phyloP scores from a whole-genome alignment of 331 rosid species.

The Spiraea crenata region DNA sequence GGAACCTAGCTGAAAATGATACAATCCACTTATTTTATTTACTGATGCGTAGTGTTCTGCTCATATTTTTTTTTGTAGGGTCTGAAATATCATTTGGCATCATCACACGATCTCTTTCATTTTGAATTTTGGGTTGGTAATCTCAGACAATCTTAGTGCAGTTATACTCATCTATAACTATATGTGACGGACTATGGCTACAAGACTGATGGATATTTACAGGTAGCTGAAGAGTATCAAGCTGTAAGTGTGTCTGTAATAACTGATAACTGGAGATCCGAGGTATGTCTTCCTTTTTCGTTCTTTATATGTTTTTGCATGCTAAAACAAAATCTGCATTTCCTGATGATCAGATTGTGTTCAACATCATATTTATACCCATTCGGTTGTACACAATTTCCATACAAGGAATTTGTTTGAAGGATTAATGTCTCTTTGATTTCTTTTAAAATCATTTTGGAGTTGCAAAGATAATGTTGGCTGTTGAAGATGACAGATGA shows the following conservation, averaged over 20 bases:
- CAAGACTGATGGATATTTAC: constrained; percentile 32
- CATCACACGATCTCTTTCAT: constrained; percentile 84
- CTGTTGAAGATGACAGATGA: constrained; percentile 8
- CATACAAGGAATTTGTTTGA: not conserved
- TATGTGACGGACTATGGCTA: constrained; percentile 20
- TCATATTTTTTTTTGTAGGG: constrained; percentile 48
- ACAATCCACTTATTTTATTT: constrained; percentile 11
- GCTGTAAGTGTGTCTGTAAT: constrained; percentile 84
- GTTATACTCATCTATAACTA: constrained; percentile 22
- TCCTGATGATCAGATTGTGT: not conserved
- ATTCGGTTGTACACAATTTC: not conserved
- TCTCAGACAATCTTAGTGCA: constrained; percentile 26
- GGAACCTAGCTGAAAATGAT: constrained; percentile 5
- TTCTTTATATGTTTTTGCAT: not conserved
- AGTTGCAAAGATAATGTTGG: not conserved
- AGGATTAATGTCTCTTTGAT: not conserved
- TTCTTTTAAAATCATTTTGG: not conserved
- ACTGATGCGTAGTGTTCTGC: constrained; percentile 18
- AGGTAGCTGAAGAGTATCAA: constrained; percentile 84
- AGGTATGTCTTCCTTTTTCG: constrained; percentile 39
- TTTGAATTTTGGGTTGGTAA: constrained; percentile 87
- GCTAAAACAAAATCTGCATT: constrained; percentile 1
- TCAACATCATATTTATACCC: not conserved
- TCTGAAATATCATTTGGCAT: constrained; percentile 64
- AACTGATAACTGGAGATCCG: constrained; percentile 52